phyloP scores from a whole-genome alignment of 1,284 basidiomycete species.

The Cutaneotrichosporon daszewskae region DNA sequence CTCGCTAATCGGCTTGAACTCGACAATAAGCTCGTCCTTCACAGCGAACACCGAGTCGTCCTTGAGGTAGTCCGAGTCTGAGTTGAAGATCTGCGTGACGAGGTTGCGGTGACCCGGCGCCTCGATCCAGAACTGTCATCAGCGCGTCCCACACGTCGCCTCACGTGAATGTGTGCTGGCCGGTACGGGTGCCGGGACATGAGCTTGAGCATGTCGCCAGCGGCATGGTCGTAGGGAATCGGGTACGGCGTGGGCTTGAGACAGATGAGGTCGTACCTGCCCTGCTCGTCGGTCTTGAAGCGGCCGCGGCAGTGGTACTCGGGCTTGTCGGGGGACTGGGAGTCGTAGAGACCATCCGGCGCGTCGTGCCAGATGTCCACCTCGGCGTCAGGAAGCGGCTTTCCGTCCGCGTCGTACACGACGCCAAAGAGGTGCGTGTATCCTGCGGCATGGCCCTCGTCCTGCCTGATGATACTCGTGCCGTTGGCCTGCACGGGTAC shows the following conservation, averaged over 20 bases:
- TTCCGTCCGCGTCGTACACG: conserved; percentile 32
- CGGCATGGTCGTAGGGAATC: conserved; percentile 42
- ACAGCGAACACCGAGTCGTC: conserved; percentile 47
- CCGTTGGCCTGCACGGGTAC: conserved; percentile 38
- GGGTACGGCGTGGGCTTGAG: conserved; percentile 45
- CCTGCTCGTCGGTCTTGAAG: conserved; percentile 38
- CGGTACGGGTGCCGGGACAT: conserved; percentile 41
- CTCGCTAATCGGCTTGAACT: conserved; percentile 18
- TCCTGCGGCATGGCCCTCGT: conserved; percentile 29
- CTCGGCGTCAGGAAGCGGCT: conserved; percentile 35
- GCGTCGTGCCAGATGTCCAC: conserved; percentile 46
- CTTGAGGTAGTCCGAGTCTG: conserved; percentile 40
- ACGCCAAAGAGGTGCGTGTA: conserved; percentile 35
- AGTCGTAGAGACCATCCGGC: conserved; percentile 46
- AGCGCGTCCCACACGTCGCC: conserved; percentile 6
- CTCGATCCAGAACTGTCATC: conserved; percentile 28
- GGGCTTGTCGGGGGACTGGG: conserved; percentile 41
- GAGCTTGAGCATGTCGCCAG: conserved; percentile 39
- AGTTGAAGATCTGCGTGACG: conserved; percentile 41
- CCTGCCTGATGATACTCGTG: conserved; percentile 28
- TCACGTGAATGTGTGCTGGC: conserved; percentile 43
- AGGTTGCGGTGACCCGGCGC: conserved; percentile 29
- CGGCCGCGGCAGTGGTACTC: conserved; percentile 37
- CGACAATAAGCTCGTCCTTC: conserved; percentile 30
- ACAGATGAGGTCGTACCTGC: conserved; percentile 34